Evolutionary conservation across 1,284 basidiomycete species (phyloP).

Genomic region (Marasmius tenuissimus): DNA sequence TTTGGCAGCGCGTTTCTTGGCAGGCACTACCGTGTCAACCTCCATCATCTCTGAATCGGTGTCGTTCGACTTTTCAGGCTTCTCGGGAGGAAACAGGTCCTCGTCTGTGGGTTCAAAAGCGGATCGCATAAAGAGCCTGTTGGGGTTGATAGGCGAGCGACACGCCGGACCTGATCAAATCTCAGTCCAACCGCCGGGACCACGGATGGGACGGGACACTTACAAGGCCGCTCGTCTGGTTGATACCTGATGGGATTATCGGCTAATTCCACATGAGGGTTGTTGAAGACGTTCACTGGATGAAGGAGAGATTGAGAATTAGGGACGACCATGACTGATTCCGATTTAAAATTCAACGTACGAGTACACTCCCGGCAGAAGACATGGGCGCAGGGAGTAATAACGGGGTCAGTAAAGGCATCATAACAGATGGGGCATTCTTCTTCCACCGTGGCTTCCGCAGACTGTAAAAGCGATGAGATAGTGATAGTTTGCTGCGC

Average conservation of each 20-base stretch:
- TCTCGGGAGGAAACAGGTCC: constrained; percentile 32
- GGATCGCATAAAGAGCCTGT: constrained; percentile 43
- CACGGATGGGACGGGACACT: constrained; percentile 14
- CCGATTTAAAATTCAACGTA: constrained; percentile 24
- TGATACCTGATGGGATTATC: constrained; percentile 32
- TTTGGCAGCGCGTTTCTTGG: neutral
- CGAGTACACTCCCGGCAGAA: constrained; percentile 54
- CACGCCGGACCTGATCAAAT: constrained; percentile 46
- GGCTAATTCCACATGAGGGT: constrained; percentile 28
- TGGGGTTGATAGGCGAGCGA: constrained; percentile 38
- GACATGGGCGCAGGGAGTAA: constrained; percentile 49
- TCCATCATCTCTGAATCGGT: constrained; percentile 23
- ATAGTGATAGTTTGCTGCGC: neutral
- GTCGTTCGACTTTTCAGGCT: constrained; percentile 21
- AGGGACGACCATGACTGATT: constrained; percentile 2
- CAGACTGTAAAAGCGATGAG: constrained; percentile 31
- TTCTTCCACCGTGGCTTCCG: constrained; percentile 46
- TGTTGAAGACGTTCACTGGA: constrained; percentile 40
- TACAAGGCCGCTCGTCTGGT: constrained; percentile 45
- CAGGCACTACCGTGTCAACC: constrained; percentile 8
- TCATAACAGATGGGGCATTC: constrained; percentile 59
- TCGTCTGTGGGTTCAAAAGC: constrained; percentile 52
- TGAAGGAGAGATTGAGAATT: neutral
- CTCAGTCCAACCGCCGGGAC: neutral
- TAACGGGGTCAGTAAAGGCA: constrained; percentile 41